These are phyloP conservation scores for Lumnitzera racemosa DNA, from an alignment of 345 rosid genomes.

Conservation along the genomic window DNA sequence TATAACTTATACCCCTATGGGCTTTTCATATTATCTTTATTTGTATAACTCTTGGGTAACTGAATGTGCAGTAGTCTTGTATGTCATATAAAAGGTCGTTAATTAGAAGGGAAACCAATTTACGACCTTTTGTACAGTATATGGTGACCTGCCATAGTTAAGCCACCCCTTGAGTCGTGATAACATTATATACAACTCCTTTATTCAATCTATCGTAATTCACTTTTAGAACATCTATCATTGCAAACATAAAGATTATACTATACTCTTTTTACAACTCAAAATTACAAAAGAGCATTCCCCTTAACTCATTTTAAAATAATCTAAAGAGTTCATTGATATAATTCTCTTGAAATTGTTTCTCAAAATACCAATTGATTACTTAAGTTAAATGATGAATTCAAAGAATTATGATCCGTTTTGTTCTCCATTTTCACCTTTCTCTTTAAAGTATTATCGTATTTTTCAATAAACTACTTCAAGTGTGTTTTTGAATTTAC, in stretches of 20 bases:
- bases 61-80: too few species aligned
- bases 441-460: too few species aligned
- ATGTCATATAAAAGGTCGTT: too few species aligned
- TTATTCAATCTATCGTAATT: constrained; percentile 24
- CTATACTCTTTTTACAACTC: constrained; percentile 20
- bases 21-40: too few species aligned
- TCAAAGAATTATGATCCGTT: constrained; percentile 38
- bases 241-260: constrained; percentile 18
- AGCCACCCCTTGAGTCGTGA: not conserved
- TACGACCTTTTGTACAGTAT: too few species aligned
- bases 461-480: too few species aligned
- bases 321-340: constrained; percentile 36
- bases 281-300: constrained; percentile 36
- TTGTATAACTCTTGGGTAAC: too few species aligned
- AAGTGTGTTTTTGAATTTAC: too few species aligned
- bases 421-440: constrained; percentile 19
- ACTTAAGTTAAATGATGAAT: constrained; percentile 21
- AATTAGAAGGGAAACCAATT: too few species aligned
- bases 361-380: constrained; percentile 30
- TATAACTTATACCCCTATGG: too few species aligned
- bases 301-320: constrained; percentile 38
- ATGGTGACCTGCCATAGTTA: too few species aligned
- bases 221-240: constrained; percentile 30
- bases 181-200: constrained; percentile 31
- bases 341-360: constrained; percentile 44